Evolutionary conservation across 2,329 filamentous ascomycete genomes (phyloP).

Genomic region (Trichoderma koningii): DNA sequence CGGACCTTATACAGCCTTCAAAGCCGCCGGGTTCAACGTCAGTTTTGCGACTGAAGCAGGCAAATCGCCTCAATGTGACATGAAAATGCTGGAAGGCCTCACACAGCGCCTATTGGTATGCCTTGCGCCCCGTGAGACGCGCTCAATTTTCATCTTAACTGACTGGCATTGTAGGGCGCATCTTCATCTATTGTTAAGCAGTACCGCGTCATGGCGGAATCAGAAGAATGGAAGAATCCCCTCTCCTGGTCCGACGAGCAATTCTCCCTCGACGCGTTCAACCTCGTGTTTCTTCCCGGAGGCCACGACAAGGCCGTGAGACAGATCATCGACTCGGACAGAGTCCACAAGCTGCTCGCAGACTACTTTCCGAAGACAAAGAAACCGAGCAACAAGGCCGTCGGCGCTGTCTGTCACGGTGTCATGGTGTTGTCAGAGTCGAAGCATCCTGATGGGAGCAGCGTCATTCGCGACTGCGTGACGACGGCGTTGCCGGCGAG

Average conservation of each 20-base stretch:
- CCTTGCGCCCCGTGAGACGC: background rate
- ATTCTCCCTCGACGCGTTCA: slow-evolving; percentile 50
- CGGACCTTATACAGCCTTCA: slow-evolving; percentile 52
- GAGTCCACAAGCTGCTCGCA: slow-evolving; percentile 48
- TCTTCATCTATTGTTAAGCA: slow-evolving; percentile 43
- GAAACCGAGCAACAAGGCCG: slow-evolving; percentile 47
- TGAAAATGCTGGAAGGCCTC: slow-evolving; percentile 51
- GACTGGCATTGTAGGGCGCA: slow-evolving; percentile 44
- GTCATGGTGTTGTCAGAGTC: slow-evolving; percentile 53
- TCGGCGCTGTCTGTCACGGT: slow-evolving; percentile 56
- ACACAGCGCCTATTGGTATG: slow-evolving; percentile 53
- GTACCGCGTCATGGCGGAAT: slow-evolving; percentile 49
- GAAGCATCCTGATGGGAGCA: slow-evolving; percentile 45
- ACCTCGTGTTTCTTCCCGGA: slow-evolving; percentile 54
- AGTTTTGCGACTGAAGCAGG: slow-evolving; percentile 55
- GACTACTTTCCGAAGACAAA: slow-evolving; percentile 52
- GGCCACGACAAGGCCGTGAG: slow-evolving; percentile 56
- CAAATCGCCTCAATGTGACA: slow-evolving; percentile 50
- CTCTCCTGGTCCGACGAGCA: slow-evolving; percentile 47
- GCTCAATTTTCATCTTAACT: background rate
- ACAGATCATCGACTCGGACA: slow-evolving; percentile 52
- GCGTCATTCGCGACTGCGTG: slow-evolving; percentile 49
- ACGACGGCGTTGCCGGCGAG: slow-evolving; percentile 53
- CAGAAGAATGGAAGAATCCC: slow-evolving; percentile 47
- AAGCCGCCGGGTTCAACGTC: slow-evolving; percentile 50